A percentile compares a stretch with the other conserved stretches of the same genome.
phyloP scores from a whole-genome alignment of 768 basidiomycete genomes.

The Thelephora ganbajun region DNA sequence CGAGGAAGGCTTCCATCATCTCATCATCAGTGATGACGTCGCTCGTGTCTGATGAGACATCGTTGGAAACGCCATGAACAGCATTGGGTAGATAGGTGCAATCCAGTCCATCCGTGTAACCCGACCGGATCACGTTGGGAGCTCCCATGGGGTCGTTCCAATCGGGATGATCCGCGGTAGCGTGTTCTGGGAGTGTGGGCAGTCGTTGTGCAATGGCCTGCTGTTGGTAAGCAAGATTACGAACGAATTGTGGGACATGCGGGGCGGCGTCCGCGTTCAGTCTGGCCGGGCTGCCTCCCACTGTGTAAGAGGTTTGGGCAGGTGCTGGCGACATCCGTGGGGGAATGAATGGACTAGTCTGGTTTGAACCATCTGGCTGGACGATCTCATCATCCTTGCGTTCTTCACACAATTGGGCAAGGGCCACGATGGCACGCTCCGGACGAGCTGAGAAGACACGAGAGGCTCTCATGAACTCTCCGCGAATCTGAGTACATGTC shows the following conservation, averaged over 20 bases:
- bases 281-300: conserved; percentile 47
- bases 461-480: conserved; percentile 94
- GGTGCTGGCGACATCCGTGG: conserved; percentile 33
- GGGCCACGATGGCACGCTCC: conserved; percentile 65
- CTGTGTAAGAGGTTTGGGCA: conserved; percentile 58
- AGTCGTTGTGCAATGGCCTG: not conserved
- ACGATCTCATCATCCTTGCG: conserved; percentile 55
- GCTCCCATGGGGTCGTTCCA: not conserved
- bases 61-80: no score
- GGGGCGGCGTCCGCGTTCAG: conserved; percentile 3
- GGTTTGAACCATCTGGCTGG: conserved; percentile 27
- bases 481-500: conserved; percentile 58
- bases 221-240: not conserved
- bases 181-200: not conserved
- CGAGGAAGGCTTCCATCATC: no score
- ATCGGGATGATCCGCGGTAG: not conserved
- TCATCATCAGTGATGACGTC: no score
- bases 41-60: no score
- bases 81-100: not conserved
- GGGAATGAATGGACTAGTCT: conserved; percentile 27
- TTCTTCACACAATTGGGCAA: conserved; percentile 88
- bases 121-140: not conserved
- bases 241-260: not conserved
- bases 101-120: not conserved
- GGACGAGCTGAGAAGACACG: conserved; percentile 71